Base-by-base conservation (phyloP, 257 asterid genomes). In the Anisodus tanguticus region DNA sequence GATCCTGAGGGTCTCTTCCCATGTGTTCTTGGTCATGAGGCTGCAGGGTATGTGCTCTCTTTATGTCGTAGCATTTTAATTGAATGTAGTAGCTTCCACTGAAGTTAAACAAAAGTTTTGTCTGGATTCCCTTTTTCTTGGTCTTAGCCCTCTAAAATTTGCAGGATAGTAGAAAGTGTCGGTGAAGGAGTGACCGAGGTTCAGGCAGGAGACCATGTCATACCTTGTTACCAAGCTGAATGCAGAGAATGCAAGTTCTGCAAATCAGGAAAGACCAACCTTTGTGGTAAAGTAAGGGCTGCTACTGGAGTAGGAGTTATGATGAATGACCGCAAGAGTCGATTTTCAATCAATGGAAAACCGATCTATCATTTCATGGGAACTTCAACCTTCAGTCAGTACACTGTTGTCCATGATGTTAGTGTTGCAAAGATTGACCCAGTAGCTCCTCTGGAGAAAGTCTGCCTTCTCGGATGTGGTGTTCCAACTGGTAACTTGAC, bases 1-100 rank as follows among this genome's bases (percentile, higher is more conserved):
- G 99, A 97, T 91, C 99, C 99, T 13, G 99, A 97, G 88, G 99
- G 99, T 84, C 98, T 95, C 59, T 97, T 97, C 89, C 99, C 99
- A 51, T 97, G 99, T 86, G 90, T 95, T 77, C 99, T 97, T 80
- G 98, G 99, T 84, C 99, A 97, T 41, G 99, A 97, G 90, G 99
- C 98, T 87, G 98, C 99, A 12, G 99, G 99, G 99, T 93, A 90
- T 57, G 92, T 81, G 43, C 37, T 59, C 37, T 60, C 53, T 37
- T 71, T 68, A 9, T 51, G 64, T 58, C 60, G 3, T 49, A 80
- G 71, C 41, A 54, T 58, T 49, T 47, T 3, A 5, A 37, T 17
- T 58, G 12, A 49, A 8, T n/a, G 22, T 7, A 22, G 63, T 76
- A 26, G 64, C 63, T 76, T 76, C 22, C 3, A 8, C 53, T 53